phyloP scores from a whole-genome alignment of 1,284 basidiomycete species.

The Sporisorium scitamineum region DNA sequence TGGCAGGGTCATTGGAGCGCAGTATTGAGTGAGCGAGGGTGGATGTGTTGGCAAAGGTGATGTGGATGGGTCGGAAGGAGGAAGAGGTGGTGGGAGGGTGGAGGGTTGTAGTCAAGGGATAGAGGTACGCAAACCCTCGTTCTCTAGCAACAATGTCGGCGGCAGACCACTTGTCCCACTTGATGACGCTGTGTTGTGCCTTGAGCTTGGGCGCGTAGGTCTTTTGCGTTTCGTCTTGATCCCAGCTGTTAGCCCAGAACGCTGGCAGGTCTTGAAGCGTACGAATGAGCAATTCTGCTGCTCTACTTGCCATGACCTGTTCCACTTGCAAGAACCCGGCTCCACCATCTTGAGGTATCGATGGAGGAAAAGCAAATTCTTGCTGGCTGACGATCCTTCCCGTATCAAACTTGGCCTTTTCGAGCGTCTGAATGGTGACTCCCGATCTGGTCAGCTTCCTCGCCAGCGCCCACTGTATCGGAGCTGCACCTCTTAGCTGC shows the following conservation, averaged over 20 bases:
- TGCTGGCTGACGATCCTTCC: slow-evolving; percentile 43
- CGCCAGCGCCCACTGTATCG: slow-evolving; percentile 84
- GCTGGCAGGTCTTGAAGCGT: slow-evolving; percentile 77
- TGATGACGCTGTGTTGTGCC: slow-evolving; percentile 22
- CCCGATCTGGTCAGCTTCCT: slow-evolving; percentile 40
- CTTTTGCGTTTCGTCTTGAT: slow-evolving; percentile 31
- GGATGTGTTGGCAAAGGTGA: slow-evolving; percentile 8
- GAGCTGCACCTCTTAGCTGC: slow-evolving; percentile 88
- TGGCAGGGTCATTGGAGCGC: neutral
- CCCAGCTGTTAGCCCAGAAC: slow-evolving; percentile 70
- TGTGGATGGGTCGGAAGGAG: slow-evolving; percentile 9
- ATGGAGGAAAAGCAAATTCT: slow-evolving; percentile 71
- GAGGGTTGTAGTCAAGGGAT: slow-evolving; percentile 40
- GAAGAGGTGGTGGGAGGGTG: neutral
- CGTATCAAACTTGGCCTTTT: slow-evolving; percentile 49
- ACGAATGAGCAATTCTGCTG: slow-evolving; percentile 79
- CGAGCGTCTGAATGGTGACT: slow-evolving; percentile 58
- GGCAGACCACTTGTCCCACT: slow-evolving; percentile 53
- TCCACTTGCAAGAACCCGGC: slow-evolving; percentile 75
- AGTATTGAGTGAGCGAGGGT: neutral
- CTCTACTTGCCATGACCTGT: slow-evolving; percentile 76
- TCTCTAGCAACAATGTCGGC: slow-evolving; percentile 51
- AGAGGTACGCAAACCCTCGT: slow-evolving; percentile 54
- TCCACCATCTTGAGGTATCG: slow-evolving; percentile 38
- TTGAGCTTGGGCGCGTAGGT: slow-evolving; percentile 59